phyloP scores from a whole-genome alignment of 2,329 filamentous ascomycete species.

The Nectriaceae sp. region DNA sequence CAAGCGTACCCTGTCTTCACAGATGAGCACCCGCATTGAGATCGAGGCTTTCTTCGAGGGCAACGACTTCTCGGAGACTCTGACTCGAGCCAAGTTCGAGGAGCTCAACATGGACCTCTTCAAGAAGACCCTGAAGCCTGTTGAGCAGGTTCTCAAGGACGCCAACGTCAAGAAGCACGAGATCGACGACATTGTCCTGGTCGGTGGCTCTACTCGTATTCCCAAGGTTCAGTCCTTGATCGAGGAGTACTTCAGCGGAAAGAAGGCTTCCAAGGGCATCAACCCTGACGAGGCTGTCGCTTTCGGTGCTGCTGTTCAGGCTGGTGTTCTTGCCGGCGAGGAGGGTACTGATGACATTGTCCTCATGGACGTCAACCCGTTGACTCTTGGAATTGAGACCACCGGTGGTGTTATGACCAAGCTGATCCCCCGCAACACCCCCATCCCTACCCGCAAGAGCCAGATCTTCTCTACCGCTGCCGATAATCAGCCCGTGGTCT shows the following conservation, averaged over 20 bases:
- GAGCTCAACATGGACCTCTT: slow-evolving; percentile 98
- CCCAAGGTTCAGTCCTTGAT: slow-evolving; percentile 95
- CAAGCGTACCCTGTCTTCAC: slow-evolving; percentile 95
- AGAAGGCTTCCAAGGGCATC: slow-evolving; percentile 99
- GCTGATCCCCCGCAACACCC: slow-evolving; percentile 91
- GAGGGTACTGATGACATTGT: slow-evolving; percentile 78
- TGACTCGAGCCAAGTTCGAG: slow-evolving; percentile 98
- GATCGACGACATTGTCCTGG: slow-evolving; percentile 94
- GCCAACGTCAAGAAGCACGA: slow-evolving; percentile 96
- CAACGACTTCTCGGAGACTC: slow-evolving; percentile 96
- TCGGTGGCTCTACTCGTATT: slow-evolving; percentile 98
- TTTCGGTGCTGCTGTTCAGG: slow-evolving; percentile 96
- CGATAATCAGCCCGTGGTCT: slow-evolving; percentile 93
- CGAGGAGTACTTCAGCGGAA: slow-evolving; percentile 92
- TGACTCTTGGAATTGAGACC: slow-evolving; percentile 96
- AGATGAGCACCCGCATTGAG: slow-evolving; percentile 91
- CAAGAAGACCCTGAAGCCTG: slow-evolving; percentile 98
- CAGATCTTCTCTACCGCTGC: slow-evolving; percentile 97
- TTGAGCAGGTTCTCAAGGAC: slow-evolving; percentile 98
- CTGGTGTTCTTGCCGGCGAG: slow-evolving; percentile 90
- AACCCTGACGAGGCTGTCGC: slow-evolving; percentile 99
- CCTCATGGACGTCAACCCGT: slow-evolving; percentile 96
- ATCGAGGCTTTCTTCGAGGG: slow-evolving; percentile 97
- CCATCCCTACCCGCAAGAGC: slow-evolving; percentile 93
- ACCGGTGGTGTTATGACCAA: slow-evolving; percentile 98